Base-by-base conservation (phyloP, 176 grass and related monocot species). In the Oropetium thomaeum region DNA sequence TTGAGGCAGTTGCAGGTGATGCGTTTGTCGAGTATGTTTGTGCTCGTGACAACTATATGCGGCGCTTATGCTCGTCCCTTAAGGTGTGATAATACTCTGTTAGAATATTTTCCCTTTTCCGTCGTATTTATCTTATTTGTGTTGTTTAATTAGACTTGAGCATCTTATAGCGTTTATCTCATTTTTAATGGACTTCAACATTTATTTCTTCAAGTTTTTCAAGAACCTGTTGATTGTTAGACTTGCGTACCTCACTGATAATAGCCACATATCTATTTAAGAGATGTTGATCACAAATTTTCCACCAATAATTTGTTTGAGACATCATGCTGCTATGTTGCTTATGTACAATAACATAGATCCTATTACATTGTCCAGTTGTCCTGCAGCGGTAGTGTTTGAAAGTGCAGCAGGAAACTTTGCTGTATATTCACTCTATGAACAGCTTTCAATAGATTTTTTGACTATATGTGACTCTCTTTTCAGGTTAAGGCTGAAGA, bases 1-100 rank as follows among this genome's bases (percentile, higher is more conserved):
- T 93, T 20, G 95, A 98, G 71, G 95, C 91, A 60, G 91, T 98
- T 54, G 95, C 95, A 58, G 95, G 95, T 40, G 95, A 98, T 69
- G 90, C 91, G 53, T 98, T 98, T 74, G 71, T 98, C 54, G 91
- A 93, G 42, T 93, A 98, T 83, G 86, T 98, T 82, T 89, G 86
- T 85, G 81, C 81, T 81, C 80, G 91, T 10, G 91, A 98, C 71
- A 89, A 90, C 66, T 88, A 83, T 68, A 93, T 98, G 95, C 87
- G 91, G 45, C 81, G 47, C 51, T 87, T 98, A 52, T 93, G 90
- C 61, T 87, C 86, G 27, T 69, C 81, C 26, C 88, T 93, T 43
- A 98, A 93, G 86, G 95, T 98, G 64, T 68, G 70, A 16, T 41
- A 4, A 7, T 78, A 53, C 34, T 67, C 30, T 15, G 16, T 29